Percentiles rank a stretch among this genome's conserved stretches.
These are phyloP conservation scores for Penicillium taxi DNA, from an alignment of 495 filamentous ascomycete genomes.

Conservation along the genomic window DNA sequence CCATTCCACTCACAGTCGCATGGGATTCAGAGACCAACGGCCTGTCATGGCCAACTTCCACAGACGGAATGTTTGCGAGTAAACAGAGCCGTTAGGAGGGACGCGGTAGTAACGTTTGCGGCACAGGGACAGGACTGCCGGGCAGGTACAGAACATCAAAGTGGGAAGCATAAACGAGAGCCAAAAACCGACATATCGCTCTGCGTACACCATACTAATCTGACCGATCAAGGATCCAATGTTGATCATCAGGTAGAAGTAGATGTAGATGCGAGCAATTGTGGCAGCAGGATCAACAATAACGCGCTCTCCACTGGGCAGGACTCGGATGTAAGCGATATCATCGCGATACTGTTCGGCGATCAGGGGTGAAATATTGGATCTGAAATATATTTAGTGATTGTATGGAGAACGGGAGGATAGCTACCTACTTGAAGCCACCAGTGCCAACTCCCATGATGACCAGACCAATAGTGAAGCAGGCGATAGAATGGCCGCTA, in stretches of 20 bases:
- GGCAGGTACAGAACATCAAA: slow-evolving; percentile 49
- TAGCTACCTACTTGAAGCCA: slow-evolving; percentile 49
- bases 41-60: slow-evolving; percentile 53
- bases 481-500: slow-evolving; percentile 35
- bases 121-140: slow-evolving; percentile 54
- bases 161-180: slow-evolving; percentile 66
- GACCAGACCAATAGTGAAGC: slow-evolving; percentile 54
- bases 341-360: slow-evolving; percentile 45
- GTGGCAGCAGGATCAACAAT: slow-evolving; percentile 65
- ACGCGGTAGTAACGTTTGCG: slow-evolving; percentile 49
- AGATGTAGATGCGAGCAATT: slow-evolving; percentile 31
- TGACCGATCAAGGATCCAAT: slow-evolving; percentile 33
- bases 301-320: slow-evolving; percentile 51
- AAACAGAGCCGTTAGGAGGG: slow-evolving; percentile 56
- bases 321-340: slow-evolving; percentile 34
- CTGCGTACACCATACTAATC: slow-evolving; percentile 29
- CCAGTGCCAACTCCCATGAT: slow-evolving; percentile 47
- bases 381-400: slow-evolving; percentile 24
- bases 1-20: slow-evolving; percentile 20
- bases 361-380: slow-evolving; percentile 54
- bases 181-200: slow-evolving; percentile 69
- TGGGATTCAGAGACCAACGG: slow-evolving; percentile 51
- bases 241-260: slow-evolving; percentile 52
- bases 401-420: neutral
- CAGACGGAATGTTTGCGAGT: slow-evolving; percentile 49